Evolutionary conservation across 2,329 filamentous ascomycete genomes (phyloP), one percentile per base, ranked within the genome.

Genomic region (Colletotrichum truncatum): DNA sequence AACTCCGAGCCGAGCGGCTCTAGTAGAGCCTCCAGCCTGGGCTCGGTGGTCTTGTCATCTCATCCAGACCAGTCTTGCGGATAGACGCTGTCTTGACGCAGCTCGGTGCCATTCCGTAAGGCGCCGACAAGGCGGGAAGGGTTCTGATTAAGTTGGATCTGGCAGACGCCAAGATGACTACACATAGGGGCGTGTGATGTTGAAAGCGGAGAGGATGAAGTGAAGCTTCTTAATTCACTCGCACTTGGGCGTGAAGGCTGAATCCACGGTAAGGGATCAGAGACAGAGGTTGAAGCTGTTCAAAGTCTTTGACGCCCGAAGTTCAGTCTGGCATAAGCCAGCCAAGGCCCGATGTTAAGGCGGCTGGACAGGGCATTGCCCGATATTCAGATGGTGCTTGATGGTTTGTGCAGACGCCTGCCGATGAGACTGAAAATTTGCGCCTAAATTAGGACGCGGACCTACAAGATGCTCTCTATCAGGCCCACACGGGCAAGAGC

Each of bases 111-210:
- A 21, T 25, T 38, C 30, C 30, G 36, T 25, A 26, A 26, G 36
- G 49, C 58, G 11, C 49, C 49, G 51, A 30, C 49, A 45, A 57
- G 16, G 30, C 26, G 49, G 63, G 36, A 66, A 51, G 46, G 54
- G 54, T 28, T 39, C 11, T 62, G 63, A 62, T 63, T 45, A 25
- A 56, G 63, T 66, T 66, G 49, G 43, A 66, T 66, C 57, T 66
- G 36, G 57, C 63, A 66, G 49, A 21, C 55, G 60, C 46, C 60
- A 52, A 45, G 41, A 55, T 51, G 43, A 46, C 11, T 32, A 43
- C 43, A 41, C 23, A 46, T 28, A 54, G 49, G 48, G 63, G 63
- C 34, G 63, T 66, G 49, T 38, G 16, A 51, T 26, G 62, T 48
- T n/a, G 4, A 14, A 46, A 41, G 38, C 16, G 30, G 28, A 49